Evolutionary conservation across 306 rosid species (phyloP), one percentile per base, ranked within the genome.

Genomic region (Malus sieversii): DNA sequence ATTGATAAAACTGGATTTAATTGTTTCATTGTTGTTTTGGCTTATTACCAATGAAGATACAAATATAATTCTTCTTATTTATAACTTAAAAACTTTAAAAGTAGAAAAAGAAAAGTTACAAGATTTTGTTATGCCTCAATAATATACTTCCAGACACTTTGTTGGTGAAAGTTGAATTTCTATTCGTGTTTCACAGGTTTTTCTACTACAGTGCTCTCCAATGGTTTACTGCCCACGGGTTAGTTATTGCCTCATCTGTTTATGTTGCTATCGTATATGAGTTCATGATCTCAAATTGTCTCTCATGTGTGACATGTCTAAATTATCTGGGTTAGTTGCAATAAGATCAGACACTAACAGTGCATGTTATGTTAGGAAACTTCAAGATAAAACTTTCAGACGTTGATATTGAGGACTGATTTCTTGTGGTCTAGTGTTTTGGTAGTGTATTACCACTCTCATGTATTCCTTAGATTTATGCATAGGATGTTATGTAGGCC

Each of bases 211-310:
- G 97, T 73, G 97, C 97, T 80, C 98, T 92, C 68, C 84, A 15
- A 78, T 95, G 97, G 98, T 95, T 92, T 82, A 97, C 98, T 66
- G 66, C 86, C 73, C 89, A 77, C 66, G 97, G 92, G 98, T 92
- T 80, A 85, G 98, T 87, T 74, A 66, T 38, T 53, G 27, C 67
- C 20, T 66, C 42, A 14, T 51, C 63, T 27, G 51, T 67, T 77
- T 68, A 63, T 79, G 53, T 63, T 71, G 61, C 71, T 16, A 32
- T 59, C 27, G 29, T 19, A 25, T 30, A 12, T 19, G 8, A 22
- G 27, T 11, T 58, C 23, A 63, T 52, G 59, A 40, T 58, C 65
- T 51, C 40, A 52, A 19, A 18, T 75, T 12, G 58, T 7, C 22
- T 8, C n/a, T 57, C 38, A 20, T 68, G 20, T 32, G 44, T 38